phyloP scores from a whole-genome alignment of 2,329 filamentous ascomycete genomes.

The Botrytis aclada region DNA sequence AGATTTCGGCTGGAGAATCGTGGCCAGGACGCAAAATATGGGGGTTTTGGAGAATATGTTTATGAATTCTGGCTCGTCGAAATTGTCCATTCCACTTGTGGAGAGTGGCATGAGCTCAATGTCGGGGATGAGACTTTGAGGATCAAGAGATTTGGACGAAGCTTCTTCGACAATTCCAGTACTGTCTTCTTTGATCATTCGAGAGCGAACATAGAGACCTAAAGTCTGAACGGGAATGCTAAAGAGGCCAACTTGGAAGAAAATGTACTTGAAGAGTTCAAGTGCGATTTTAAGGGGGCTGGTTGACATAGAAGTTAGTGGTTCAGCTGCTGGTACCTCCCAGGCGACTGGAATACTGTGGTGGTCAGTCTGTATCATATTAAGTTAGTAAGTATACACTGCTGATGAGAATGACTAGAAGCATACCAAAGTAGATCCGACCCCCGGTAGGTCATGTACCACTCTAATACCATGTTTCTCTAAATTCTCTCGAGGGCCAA shows the following conservation, averaged over 20 bases:
- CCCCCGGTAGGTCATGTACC: constrained; percentile 16
- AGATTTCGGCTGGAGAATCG: constrained; percentile 17
- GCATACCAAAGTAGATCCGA: constrained; percentile 17
- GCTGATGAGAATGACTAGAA: background rate
- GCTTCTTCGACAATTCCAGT: background rate
- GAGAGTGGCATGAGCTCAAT: constrained; percentile 22
- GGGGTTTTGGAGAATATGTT: constrained; percentile 10
- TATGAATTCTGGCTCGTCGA: constrained; percentile 14
- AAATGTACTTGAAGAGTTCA: constrained; percentile 19
- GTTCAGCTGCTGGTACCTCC: constrained; percentile 18
- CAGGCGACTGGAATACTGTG: constrained; percentile 14
- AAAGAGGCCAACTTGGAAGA: constrained; percentile 15
- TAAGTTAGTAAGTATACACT: background rate
- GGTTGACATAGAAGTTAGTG: background rate
- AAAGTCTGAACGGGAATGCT: constrained; percentile 10
- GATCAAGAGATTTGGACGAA: background rate
- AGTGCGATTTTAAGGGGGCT: constrained; percentile 2
- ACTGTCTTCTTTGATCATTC: constrained; percentile 5
- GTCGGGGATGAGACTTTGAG: constrained; percentile 5
- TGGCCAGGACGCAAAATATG: constrained; percentile 15
- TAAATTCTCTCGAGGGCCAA: constrained; percentile 13
- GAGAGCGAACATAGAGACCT: constrained; percentile 13
- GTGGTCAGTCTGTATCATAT: constrained; percentile 13
- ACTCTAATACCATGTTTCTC: constrained; percentile 16
- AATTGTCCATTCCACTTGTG: constrained; percentile 14